phyloP scores from a whole-genome alignment of 805 yeast species.

The Scheffersomyces stipitis region DNA sequence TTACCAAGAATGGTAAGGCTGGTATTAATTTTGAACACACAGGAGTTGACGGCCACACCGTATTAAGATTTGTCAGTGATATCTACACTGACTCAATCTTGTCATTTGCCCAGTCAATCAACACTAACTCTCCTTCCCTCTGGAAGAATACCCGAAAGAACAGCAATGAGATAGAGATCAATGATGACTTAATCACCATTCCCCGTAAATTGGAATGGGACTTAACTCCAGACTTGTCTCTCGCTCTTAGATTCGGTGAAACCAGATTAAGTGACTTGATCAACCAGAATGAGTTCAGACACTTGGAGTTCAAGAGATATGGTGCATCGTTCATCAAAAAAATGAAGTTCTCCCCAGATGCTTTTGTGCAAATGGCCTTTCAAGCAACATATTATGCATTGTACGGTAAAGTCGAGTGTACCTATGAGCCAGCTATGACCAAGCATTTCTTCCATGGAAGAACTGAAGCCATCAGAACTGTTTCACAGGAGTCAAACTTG shows the following conservation, averaged over 20 bases:
- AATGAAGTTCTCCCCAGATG: conserved; percentile 91
- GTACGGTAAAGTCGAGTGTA: conserved; percentile 89
- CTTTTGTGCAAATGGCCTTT: conserved; percentile 90
- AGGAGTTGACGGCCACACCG: conserved; percentile 95
- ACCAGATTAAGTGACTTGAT: conserved; percentile 84
- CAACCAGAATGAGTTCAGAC: conserved; percentile 84
- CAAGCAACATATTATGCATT: conserved; percentile 91
- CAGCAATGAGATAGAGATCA: conserved; percentile 5
- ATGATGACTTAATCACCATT: conserved; percentile 46
- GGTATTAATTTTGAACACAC: conserved; percentile 94
- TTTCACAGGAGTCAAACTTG: conserved; percentile 72
- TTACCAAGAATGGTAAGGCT: conserved; percentile 86
- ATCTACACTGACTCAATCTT: conserved; percentile 88
- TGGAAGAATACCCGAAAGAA: conserved; percentile 46
- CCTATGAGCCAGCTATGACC: conserved; percentile 97
- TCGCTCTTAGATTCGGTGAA: conserved; percentile 86
- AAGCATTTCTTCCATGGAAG: conserved; percentile 84
- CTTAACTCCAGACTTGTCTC: conserved; percentile 68
- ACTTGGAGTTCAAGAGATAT: conserved; percentile 67
- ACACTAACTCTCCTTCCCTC: conserved; percentile 69
- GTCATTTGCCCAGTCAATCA: conserved; percentile 81
- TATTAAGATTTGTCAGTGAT: conserved; percentile 81
- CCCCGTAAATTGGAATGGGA: conserved; percentile 92
- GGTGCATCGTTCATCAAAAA: conserved; percentile 79
- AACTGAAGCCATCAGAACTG: conserved; percentile 89